Conservation (phyloP, 257 asterid genomes). For the Ocimum tenuiflorum region DNA sequence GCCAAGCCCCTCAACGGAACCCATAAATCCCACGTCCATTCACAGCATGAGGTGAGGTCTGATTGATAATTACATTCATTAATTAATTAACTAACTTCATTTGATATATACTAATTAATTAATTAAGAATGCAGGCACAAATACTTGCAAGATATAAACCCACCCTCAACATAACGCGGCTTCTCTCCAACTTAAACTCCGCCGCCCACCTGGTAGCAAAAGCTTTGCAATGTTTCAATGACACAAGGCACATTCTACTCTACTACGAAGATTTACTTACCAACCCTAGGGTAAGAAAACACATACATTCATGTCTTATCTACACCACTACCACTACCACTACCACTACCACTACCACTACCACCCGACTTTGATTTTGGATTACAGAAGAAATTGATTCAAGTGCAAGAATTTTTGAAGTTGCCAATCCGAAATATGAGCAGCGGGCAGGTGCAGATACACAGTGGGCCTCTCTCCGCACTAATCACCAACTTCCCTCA, state of each 20-base stretch:
- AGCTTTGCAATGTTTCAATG: conserved; percentile 57
- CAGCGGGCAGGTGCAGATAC: conserved; percentile 74
- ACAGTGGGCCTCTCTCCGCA: conserved; percentile 43
- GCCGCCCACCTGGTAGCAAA: conserved; percentile 30
- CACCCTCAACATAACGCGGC: conserved; percentile 37
- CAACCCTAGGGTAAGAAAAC: conserved; percentile 34
- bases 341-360: too few species aligned
- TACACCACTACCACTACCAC: too few species aligned
- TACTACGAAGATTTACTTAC: conserved; percentile 69
- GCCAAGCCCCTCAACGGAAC: conserved; percentile 64
- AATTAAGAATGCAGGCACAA: conserved; percentile 43
- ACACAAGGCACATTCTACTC: conserved; percentile 53
- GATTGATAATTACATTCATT: too few species aligned
- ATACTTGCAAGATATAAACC: conserved; percentile 72
- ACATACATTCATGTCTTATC: too few species aligned
- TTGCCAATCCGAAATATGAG: conserved; percentile 56
- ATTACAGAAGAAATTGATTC: conserved; percentile 61
- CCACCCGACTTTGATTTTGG: too few species aligned
- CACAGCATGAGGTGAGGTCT: conserved; percentile 50
- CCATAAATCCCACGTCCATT: conserved; percentile 80
- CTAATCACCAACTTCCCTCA: conserved; percentile 52
- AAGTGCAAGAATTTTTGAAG: conserved; percentile 63
- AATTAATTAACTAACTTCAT: too few species aligned
- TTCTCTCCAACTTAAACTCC: conserved; percentile 35
- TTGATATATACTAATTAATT: background rate